Conservation (phyloP, 2,329 filamentous ascomycete genomes). For the Fusarium tanahbumbuense region DNA sequence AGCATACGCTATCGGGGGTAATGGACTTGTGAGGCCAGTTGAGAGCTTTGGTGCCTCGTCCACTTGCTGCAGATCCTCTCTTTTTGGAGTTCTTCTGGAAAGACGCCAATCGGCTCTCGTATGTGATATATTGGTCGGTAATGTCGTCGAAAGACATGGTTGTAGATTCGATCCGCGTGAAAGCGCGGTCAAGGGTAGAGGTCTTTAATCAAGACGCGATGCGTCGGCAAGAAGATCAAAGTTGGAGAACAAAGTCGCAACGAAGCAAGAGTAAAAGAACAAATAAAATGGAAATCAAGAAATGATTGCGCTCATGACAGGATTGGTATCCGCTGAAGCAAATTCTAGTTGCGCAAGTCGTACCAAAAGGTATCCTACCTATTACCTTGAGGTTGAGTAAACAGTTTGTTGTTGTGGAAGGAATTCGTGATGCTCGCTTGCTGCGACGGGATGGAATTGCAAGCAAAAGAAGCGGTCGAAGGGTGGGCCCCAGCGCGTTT, state of each 20-base stretch:
- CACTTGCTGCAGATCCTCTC: slow-evolving; percentile 72
- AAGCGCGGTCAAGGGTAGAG: slow-evolving; percentile 32
- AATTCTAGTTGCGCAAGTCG: slow-evolving; percentile 13
- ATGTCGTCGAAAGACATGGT: slow-evolving; percentile 52
- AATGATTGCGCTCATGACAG: slow-evolving; percentile 37
- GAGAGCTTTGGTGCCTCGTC: slow-evolving; percentile 63
- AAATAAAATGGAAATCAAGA: slow-evolving; percentile 22
- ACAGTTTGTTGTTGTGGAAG: slow-evolving; percentile 32
- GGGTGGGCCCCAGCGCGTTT: slow-evolving; percentile 49
- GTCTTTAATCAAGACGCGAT: slow-evolving; percentile 34
- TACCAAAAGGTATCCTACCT: slow-evolving; percentile 1
- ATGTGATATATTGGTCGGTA: slow-evolving; percentile 67
- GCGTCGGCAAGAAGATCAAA: slow-evolving; percentile 15
- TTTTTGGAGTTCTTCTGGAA: slow-evolving; percentile 79
- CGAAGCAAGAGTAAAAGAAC: neutral
- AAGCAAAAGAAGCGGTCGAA: slow-evolving; percentile 20
- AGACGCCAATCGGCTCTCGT: slow-evolving; percentile 81
- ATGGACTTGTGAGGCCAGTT: slow-evolving; percentile 79
- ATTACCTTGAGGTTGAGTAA: neutral
- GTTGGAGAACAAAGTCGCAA: slow-evolving; percentile 17
- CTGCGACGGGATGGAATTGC: slow-evolving; percentile 8
- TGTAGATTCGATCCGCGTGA: slow-evolving; percentile 36
- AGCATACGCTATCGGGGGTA: slow-evolving; percentile 48
- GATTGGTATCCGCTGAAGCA: slow-evolving; percentile 8
- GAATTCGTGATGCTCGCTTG: slow-evolving; percentile 32